Percentiles rank a stretch among this genome's conserved stretches.
phyloP scores from a whole-genome alignment of 768 basidiomycete species.

The Lactifluus pinguis region DNA sequence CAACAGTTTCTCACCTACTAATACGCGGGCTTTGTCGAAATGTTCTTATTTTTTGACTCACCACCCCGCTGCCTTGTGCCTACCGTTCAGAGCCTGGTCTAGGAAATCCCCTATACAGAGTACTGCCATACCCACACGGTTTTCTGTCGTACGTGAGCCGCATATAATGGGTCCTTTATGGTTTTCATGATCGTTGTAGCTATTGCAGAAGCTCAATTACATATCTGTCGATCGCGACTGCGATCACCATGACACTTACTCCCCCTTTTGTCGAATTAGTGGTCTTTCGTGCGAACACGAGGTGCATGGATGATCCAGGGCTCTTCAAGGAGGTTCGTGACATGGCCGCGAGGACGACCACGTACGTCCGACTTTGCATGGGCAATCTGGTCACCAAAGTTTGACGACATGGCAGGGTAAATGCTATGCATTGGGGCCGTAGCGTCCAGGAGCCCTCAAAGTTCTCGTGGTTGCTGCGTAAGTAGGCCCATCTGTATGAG shows the following conservation, averaged over 20 bases:
- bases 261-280: slow-evolving; percentile 3
- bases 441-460: background rate
- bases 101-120: too few relatives aligned
- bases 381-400: background rate
- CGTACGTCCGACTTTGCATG: background rate
- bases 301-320: background rate
- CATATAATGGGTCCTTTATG: too few relatives aligned
- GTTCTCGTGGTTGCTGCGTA: slow-evolving; percentile 2
- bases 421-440: slow-evolving; percentile 3
- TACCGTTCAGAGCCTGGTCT: too few relatives aligned
- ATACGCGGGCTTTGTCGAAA: too few relatives aligned
- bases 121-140: too few relatives aligned
- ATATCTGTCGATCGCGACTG: background rate
- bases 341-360: background rate
- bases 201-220: too few relatives aligned
- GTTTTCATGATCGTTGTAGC: too few relatives aligned
- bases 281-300: background rate
- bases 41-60: too few relatives aligned
- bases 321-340: slow-evolving; percentile 5
- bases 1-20: too few relatives aligned
- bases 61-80: too few relatives aligned
- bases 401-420: background rate
- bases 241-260: background rate
- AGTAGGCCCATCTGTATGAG: background rate
- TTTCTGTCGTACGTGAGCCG: too few relatives aligned